Evolutionary conservation across 176 grass and related monocot species (phyloP).

Genomic region (Dactylis glomerata): DNA sequence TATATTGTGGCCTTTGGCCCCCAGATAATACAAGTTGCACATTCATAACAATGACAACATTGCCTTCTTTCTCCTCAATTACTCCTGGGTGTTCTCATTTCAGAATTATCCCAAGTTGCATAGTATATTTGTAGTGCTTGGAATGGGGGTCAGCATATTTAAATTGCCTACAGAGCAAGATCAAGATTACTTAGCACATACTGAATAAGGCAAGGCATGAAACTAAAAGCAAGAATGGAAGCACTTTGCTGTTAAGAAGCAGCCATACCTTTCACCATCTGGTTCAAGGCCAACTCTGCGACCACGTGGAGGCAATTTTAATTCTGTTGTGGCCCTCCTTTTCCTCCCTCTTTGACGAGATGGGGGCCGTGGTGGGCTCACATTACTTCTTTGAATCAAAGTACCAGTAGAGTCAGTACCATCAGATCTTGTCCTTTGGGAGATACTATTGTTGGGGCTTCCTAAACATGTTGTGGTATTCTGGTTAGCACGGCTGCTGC

Average conservation of each 20-base stretch:
- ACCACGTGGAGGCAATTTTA: not conserved
- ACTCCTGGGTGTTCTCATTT: not conserved
- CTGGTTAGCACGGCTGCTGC: not conserved
- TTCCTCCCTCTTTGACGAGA: not conserved
- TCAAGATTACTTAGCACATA: no score
- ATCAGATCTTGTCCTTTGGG: not conserved
- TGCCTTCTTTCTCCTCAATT: not conserved
- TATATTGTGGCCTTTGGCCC: no score
- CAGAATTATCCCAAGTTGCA: not conserved
- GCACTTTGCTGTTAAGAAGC: not conserved
- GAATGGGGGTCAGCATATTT: not conserved
- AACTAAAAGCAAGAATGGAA: not conserved
- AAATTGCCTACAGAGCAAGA: not conserved
- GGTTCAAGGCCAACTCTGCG: not conserved
- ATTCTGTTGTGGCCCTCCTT: not conserved
- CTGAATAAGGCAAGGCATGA: not conserved
- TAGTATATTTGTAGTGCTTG: not conserved
- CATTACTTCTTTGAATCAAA: not conserved
- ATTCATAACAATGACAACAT: no score
- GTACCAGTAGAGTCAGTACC: not conserved
- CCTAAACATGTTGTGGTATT: not conserved
- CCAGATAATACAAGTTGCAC: no score
- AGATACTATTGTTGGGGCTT: not conserved
- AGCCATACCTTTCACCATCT: not conserved
- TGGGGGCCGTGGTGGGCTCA: not conserved